Base-by-base conservation (phyloP, 768 basidiomycete species). In the Kwoniella sp. region DNA sequence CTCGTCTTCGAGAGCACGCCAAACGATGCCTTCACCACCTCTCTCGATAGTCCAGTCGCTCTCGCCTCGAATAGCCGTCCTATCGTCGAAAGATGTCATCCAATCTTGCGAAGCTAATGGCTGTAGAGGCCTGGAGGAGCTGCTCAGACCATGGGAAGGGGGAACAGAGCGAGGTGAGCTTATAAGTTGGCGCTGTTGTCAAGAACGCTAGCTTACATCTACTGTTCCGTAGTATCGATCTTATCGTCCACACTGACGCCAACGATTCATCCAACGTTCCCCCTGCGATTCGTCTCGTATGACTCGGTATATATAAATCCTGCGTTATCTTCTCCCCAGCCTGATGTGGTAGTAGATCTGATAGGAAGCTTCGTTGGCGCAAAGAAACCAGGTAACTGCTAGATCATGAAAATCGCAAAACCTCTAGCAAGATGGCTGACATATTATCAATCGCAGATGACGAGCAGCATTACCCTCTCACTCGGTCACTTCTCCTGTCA, bases 61-160 rank as follows among this genome's bases (percentile, higher is more conserved):
- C 30, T 77, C 79, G 22, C 77, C 79, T 4, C 71, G 72, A 13
- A 69, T 80, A 50, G 77, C 74, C 10, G 69, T 78, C 21, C 69
- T 80, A 55, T 58, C 76, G 22, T 72, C 77, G n/a, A 70, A 77
- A 50, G 70, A 78, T 65, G 79, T 80, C 2, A 55, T 68, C 12
- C 30, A 63, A 6, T 68, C 72, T 10, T 80, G 79, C 64, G 74
- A 71, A 63, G 65, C 71, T 13, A 80, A 80, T 59, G 79, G 79
- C 12, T 77, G 76, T 63, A 66, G 68, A 33, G 74, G 77, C 2
- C 58, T 80, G 37, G 79, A 80, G 24, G 77, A 80, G 64, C 64
- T 80, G 13, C 64, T 80, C 44, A 65, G 73, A 47, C 79, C 79
- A 36, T 80, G 79, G 79, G 76, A 80, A 57, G 68, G 73, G 19